Base-by-base conservation (phyloP, 2,329 filamentous ascomycete genomes). In the Stachybotrys chlorohalonatus region DNA sequence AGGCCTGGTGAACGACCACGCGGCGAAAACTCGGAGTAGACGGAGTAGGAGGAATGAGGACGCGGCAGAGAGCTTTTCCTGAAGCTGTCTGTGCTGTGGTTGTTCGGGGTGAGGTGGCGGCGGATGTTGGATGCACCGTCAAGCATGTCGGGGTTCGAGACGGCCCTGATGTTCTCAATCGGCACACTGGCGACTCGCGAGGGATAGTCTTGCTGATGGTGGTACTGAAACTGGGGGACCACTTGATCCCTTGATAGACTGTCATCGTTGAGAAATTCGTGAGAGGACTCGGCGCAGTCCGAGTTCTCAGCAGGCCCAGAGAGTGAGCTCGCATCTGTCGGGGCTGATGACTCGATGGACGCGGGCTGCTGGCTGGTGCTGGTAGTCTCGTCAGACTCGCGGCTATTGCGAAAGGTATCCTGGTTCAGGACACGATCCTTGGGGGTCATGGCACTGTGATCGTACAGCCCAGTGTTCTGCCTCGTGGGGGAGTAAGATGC, bases 31-130 rank as follows among this genome's bases (percentile, higher is more conserved):
- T 95, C 90, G 15, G 89, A 90, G 51, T 81, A 81, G 13, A 82
- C 77, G 2, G 89, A 94, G 68, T 91, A 92, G 6, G 86, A 77
- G 11, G 92, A 96, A 30, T 79, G 79, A 6, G 91, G 91, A 52
- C 92, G 80, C 47, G 81, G 79, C 58, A 87, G 67, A 13, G 82
- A 83, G 56, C 75, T 82, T 63, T 82, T 73, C 62, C 77, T 74
- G 60, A 79, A 74, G 62, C 76, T 74, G 62, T 75, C 73, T 11
- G 79, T 78, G 49, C 70, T 82, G 4, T 24, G 24, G 46, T 47
- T 47, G 46, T 47, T 47, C 30, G 81, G 84, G 3, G 84, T 84
- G 42, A 89, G 72, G 66, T 86, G 82, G 50, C 84, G 82, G 58
- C 82, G 81, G 57, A 82, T 77, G 39, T 73, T 72, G 3, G 73